A percentile compares a stretch with the other conserved stretches of the same genome.
phyloP scores from a whole-genome alignment of 2,329 filamentous ascomycete genomes.

The Phyllosticta capitalensis region DNA sequence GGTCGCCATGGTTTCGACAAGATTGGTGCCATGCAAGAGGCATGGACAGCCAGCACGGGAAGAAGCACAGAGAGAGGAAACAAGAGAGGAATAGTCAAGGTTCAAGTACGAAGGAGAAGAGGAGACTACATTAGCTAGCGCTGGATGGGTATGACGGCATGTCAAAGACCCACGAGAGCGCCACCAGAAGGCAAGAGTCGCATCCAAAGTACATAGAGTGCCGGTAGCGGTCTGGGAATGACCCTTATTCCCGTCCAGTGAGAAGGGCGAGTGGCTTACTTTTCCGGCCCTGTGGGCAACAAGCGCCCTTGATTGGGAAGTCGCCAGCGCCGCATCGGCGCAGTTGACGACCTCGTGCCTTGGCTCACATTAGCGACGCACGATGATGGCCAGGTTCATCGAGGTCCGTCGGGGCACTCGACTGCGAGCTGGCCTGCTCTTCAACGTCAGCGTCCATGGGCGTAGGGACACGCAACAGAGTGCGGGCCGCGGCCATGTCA shows the following conservation, averaged over 20 bases:
- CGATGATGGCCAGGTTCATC: neutral
- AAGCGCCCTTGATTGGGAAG: neutral
- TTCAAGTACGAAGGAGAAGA: neutral
- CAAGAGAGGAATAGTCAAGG: neutral
- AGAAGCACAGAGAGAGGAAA: constrained; percentile 3
- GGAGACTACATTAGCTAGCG: neutral
- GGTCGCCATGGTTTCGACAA: constrained; percentile 24
- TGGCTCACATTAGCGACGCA: neutral
- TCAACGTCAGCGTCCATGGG: neutral
- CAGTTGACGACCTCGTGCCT: neutral
- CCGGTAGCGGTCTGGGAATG: constrained; percentile 7
- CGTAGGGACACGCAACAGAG: neutral
- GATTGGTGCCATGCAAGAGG: neutral
- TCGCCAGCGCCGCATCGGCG: neutral
- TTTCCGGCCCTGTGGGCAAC: neutral
- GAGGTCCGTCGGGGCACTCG: constrained; percentile 12
- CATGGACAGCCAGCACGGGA: constrained; percentile 2
- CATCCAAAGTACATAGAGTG: neutral
- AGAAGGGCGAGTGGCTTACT: neutral
- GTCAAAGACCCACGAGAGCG: constrained; percentile 7
- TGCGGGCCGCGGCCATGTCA: neutral
- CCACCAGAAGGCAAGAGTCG: neutral
- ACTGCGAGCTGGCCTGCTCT: constrained; percentile 15
- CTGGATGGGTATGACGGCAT: constrained; percentile 4
- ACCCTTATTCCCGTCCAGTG: constrained; percentile 3